Evolutionary conservation across 2,329 filamentous ascomycete species (phyloP).

Genomic region (Aspergillus sp.): DNA sequence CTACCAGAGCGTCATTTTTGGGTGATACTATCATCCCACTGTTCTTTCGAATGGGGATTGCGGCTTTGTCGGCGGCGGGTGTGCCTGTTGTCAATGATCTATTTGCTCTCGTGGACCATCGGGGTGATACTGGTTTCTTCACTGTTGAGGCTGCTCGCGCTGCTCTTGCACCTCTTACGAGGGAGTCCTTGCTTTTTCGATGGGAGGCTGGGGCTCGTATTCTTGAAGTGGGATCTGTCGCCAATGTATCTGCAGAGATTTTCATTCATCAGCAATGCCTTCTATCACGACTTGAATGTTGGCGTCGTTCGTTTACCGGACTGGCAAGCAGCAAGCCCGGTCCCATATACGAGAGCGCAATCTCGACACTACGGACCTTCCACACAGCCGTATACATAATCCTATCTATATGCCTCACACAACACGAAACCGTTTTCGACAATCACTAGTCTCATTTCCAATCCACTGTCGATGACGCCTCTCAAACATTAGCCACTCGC

Average conservation of each 20-base stretch:
- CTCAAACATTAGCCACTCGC: conserved; percentile 14
- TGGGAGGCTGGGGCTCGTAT: conserved; percentile 10
- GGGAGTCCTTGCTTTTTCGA: conserved; percentile 10
- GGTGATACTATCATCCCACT: conserved; percentile 22
- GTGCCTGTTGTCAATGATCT: conserved; percentile 2
- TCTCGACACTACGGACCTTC: conserved; percentile 18
- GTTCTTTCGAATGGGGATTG: conserved; percentile 19
- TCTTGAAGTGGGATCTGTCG: background rate
- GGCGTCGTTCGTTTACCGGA: background rate
- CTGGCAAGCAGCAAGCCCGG: background rate
- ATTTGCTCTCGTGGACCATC: conserved; percentile 7
- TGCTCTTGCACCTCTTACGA: background rate
- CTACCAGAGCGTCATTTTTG: conserved; percentile 16
- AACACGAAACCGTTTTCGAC: conserved; percentile 16
- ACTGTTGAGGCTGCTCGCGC: conserved; percentile 7
- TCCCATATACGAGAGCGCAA: background rate
- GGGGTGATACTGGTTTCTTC: background rate
- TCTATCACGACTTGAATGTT: background rate
- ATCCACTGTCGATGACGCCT: conserved; percentile 21
- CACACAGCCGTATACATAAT: conserved; percentile 20
- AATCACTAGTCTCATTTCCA: conserved; percentile 18
- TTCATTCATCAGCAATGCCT: background rate
- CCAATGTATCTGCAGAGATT: background rate
- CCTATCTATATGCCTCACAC: conserved; percentile 14
- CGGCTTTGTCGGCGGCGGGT: conserved; percentile 7